Evolutionary conservation across 768 basidiomycete species (phyloP).

Genomic region (Amanita muscaria): DNA sequence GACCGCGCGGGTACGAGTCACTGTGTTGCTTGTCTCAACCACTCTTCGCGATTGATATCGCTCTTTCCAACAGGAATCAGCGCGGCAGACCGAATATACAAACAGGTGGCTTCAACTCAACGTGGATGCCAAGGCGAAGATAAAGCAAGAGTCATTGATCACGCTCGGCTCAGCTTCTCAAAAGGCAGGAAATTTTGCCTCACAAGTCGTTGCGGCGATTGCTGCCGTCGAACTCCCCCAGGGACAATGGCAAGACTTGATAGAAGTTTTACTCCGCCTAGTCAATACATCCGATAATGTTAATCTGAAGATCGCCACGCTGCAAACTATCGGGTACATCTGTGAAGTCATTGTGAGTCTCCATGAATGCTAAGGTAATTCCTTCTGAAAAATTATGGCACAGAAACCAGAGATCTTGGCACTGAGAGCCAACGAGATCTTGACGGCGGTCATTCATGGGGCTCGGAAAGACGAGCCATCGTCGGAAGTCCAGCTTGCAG

Average conservation of each 20-base stretch:
- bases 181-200: slow-evolving; percentile 80
- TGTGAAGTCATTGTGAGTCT: slow-evolving; percentile 89
- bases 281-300: slow-evolving; percentile 68
- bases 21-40: slow-evolving; percentile 13
- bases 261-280: slow-evolving; percentile 81
- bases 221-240: slow-evolving; percentile 88
- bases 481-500: slow-evolving; percentile 84
- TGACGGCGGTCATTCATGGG: slow-evolving; percentile 97
- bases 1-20: slow-evolving; percentile 68
- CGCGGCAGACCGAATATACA: slow-evolving; percentile 68
- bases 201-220: slow-evolving; percentile 91
- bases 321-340: slow-evolving; percentile 94
- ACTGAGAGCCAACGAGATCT: slow-evolving; percentile 88
- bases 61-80: slow-evolving; percentile 46
- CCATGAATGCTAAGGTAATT: slow-evolving; percentile 5
- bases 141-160: slow-evolving; percentile 82
- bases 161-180: slow-evolving; percentile 66
- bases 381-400: slow-evolving; percentile 13
- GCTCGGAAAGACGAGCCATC: slow-evolving; percentile 94
- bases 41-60: slow-evolving; percentile 11
- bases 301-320: slow-evolving; percentile 74
- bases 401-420: slow-evolving; percentile 92
- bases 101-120: slow-evolving; percentile 78
- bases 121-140: slow-evolving; percentile 57
- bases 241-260: slow-evolving; percentile 84